phyloP scores from a whole-genome alignment of 2,329 filamentous ascomycete genomes.

The Calcarisporium arbuscula region DNA sequence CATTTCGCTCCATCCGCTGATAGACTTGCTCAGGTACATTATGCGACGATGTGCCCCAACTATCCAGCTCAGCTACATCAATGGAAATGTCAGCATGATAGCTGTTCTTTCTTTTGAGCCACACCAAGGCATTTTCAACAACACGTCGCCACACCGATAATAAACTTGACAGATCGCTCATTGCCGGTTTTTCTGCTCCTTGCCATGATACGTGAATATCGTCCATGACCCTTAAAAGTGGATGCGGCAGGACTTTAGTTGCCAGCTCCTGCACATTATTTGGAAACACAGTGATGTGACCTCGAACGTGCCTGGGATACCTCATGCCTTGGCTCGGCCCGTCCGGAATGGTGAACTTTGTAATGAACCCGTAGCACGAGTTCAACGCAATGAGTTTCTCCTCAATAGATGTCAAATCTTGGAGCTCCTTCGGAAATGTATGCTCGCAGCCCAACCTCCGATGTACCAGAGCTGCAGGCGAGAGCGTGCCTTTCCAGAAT shows the following conservation, averaged over 20 bases:
- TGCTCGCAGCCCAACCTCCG: slow-evolving; percentile 2
- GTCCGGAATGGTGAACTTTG: too few species aligned
- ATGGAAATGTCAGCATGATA: slow-evolving; percentile 9
- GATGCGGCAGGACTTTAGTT: too few species aligned
- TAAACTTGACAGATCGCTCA: slow-evolving; percentile 5
- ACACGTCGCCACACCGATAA: slow-evolving; percentile 8
- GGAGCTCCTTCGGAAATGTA: slow-evolving; percentile 1
- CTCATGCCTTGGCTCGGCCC: too few species aligned
- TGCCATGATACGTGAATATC: slow-evolving; percentile 9
- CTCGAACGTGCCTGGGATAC: too few species aligned
- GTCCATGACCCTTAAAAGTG: slow-evolving; percentile 8
- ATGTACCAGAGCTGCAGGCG: slow-evolving; percentile 1
- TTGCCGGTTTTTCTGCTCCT: slow-evolving; percentile 6
- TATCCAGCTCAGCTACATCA: slow-evolving; percentile 9
- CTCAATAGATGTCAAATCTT: neutral
- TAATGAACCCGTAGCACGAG: too few species aligned
- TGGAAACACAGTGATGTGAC: too few species aligned
- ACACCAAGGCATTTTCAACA: slow-evolving; percentile 9
- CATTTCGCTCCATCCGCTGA: slow-evolving; percentile 9
- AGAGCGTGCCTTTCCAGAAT: too few species aligned
- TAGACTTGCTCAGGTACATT: slow-evolving; percentile 8
- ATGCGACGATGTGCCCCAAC: slow-evolving; percentile 8
- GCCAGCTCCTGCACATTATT: too few species aligned
- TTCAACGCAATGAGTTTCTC: slow-evolving; percentile 2
- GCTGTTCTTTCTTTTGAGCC: slow-evolving; percentile 9